Evolutionary conservation across 1,284 basidiomycete genomes (phyloP).

Genomic region (Microstroma glucosiphilum): DNA sequence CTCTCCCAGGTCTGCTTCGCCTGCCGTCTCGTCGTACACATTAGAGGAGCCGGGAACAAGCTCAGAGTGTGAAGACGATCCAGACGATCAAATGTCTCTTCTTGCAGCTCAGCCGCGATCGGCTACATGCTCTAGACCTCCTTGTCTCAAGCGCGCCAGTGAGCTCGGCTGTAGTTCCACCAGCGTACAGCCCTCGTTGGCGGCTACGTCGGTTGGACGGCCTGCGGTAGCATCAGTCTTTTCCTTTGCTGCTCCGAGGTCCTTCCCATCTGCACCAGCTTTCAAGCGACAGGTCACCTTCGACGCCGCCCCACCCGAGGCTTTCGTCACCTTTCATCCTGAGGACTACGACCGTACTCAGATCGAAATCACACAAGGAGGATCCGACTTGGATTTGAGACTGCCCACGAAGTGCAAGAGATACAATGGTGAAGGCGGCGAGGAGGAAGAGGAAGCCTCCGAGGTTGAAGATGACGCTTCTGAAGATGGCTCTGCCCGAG

Average conservation of each 20-base stretch:
- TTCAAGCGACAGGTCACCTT: conserved; percentile 29
- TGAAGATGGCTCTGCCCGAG: conserved; percentile 4
- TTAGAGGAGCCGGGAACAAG: background rate
- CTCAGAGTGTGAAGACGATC: conserved; percentile 1
- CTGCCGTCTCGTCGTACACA: background rate
- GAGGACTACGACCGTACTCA: conserved; percentile 33
- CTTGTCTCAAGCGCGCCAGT: background rate
- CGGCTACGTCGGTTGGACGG: background rate
- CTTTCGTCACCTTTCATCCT: conserved; percentile 28
- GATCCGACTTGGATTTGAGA: conserved; percentile 35
- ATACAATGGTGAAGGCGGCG: conserved; percentile 21
- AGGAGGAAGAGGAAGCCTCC: conserved; percentile 14
- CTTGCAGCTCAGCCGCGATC: background rate
- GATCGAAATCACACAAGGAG: conserved; percentile 38
- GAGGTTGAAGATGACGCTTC: conserved; percentile 12
- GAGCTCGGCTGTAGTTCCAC: background rate
- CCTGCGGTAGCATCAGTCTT: background rate
- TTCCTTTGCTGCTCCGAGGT: conserved; percentile 11
- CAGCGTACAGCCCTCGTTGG: background rate
- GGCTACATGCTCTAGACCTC: conserved; percentile 1
- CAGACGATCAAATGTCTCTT: background rate
- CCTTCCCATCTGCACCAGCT: conserved; percentile 7
- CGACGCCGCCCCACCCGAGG: conserved; percentile 28
- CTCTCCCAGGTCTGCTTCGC: background rate
- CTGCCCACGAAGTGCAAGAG: conserved; percentile 21